Percentiles rank a stretch among this genome's conserved stretches.
These are phyloP conservation scores for Fusarium sp. DNA, from an alignment of 2,329 filamentous ascomycete genomes.

Conservation along the genomic window DNA sequence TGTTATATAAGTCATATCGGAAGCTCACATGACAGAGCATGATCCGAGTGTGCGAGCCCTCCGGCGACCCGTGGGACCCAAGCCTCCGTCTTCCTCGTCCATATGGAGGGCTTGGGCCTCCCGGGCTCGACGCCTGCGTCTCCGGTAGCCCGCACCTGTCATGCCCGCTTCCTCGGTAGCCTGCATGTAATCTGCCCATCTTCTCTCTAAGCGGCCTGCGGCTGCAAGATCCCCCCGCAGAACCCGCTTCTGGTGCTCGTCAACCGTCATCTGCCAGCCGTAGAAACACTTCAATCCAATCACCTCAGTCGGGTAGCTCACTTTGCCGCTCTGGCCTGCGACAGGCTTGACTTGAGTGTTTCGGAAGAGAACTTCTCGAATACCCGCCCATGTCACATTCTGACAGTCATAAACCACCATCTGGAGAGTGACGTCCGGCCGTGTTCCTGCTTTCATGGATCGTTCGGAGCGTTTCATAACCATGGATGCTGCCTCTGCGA, in stretches of 20 bases:
- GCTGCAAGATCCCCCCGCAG: conserved; percentile 79
- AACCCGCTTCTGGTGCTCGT: conserved; percentile 91
- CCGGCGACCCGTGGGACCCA: conserved; percentile 64
- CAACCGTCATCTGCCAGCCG: conserved; percentile 93
- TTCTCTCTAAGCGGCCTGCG: conserved; percentile 84
- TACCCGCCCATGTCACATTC: conserved; percentile 91
- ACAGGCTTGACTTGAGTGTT: conserved; percentile 80
- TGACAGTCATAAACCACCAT: conserved; percentile 92
- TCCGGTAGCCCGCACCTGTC: conserved; percentile 72
- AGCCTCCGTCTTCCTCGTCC: conserved; percentile 79
- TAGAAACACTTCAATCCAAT: conserved; percentile 94
- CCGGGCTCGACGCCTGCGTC: conserved; percentile 80
- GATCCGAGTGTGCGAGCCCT: conserved; percentile 73
- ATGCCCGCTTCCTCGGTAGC: conserved; percentile 85
- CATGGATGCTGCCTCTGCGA: conserved; percentile 87
- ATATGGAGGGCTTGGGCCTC: conserved; percentile 85
- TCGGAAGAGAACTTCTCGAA: conserved; percentile 85
- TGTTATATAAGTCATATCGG: conserved; percentile 4
- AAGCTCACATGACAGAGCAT: conserved; percentile 72
- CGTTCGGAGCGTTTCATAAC: conserved; percentile 72
- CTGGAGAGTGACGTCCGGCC: conserved; percentile 73
- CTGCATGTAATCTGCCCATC: conserved; percentile 96
- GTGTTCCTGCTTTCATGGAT: conserved; percentile 52
- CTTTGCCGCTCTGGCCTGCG: conserved; percentile 49
- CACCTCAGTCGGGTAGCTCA: conserved; percentile 79